Base-by-base conservation (phyloP, 176 grass and related monocot genomes). In the Eleusine indica region DNA sequence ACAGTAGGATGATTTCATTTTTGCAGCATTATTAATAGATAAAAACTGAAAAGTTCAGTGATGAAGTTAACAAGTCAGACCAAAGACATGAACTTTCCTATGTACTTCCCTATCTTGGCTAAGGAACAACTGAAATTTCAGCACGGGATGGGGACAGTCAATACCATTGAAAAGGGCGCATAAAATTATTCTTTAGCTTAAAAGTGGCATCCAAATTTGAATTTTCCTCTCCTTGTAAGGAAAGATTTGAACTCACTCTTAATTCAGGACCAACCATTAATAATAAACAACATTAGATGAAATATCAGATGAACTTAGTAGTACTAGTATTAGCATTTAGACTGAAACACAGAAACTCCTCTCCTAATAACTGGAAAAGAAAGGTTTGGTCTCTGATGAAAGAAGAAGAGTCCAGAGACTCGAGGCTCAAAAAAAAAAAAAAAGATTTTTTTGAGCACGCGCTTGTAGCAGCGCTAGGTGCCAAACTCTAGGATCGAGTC, bases 121-220 rank as follows among this genome's bases (percentile, higher is more conserved):
- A 47, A 30, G 25, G 14, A 71, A 77, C 68, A 38, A 38, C 21
- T 8, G 11, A 77, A 58, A 3, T 76, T 65, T 56, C 67, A 39
- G 43, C 10, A 73, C 4, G 60, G 43, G 30, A 63, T 28, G n/a
- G n/a, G n/a, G n/a, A 60, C 32, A 64, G 77, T 81, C 87, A 76
- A 77, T 56, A 82, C 56, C 65, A 78, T 73, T 78, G 79, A 85
- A 86, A 54, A n/a, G 18, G 28, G 21, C 1, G 6, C 29, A n/a
- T n/a, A 1, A 3, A 22, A n/a, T 56, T 68, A 64, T 19, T 74
- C 70, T 74, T 29, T 38, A 71, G 73, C 35, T 14, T 28, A 32
- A 81, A 86, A n/a, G 71, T 44, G 61, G 79, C 48, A 86, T 22
- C 39, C 1, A 43, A 43, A 62, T 43, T 62, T 7, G 61, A 80